These are phyloP conservation scores for Entamoeba histolytica DNA, from an alignment of 208 protist genomes.

Conservation along the genomic window DNA sequence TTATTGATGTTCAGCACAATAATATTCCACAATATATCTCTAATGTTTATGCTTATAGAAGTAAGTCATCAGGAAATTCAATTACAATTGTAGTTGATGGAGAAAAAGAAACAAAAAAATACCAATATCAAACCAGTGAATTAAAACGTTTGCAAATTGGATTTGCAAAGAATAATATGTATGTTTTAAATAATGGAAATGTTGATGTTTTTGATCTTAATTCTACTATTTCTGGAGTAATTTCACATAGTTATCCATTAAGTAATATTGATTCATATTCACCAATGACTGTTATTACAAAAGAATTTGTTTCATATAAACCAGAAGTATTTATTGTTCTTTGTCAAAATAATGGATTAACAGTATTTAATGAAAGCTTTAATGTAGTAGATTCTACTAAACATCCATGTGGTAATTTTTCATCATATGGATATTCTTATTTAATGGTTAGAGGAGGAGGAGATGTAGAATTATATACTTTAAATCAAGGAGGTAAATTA, in stretches of 20 bases:
- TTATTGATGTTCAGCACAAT: not conserved
- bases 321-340: not conserved
- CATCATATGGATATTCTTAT: not conserved
- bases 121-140: not conserved
- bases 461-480: not conserved
- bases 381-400: not conserved
- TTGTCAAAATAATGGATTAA: not conserved
- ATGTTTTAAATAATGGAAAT: not conserved
- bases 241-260: not conserved
- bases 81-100: not conserved
- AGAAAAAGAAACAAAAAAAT: not conserved
- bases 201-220: not conserved
- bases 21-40: not conserved
- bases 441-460: not conserved
- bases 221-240: not conserved
- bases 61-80: not conserved
- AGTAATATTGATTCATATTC: not conserved
- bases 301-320: not conserved
- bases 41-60: not conserved
- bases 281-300: not conserved
- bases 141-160: not conserved
- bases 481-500: not conserved
- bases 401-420: not conserved
- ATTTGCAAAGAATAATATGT: not conserved
- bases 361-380: not conserved